Base-by-base conservation (phyloP, 2,329 filamentous ascomycete species). In the Paecilomyces dactylethromorphus region DNA sequence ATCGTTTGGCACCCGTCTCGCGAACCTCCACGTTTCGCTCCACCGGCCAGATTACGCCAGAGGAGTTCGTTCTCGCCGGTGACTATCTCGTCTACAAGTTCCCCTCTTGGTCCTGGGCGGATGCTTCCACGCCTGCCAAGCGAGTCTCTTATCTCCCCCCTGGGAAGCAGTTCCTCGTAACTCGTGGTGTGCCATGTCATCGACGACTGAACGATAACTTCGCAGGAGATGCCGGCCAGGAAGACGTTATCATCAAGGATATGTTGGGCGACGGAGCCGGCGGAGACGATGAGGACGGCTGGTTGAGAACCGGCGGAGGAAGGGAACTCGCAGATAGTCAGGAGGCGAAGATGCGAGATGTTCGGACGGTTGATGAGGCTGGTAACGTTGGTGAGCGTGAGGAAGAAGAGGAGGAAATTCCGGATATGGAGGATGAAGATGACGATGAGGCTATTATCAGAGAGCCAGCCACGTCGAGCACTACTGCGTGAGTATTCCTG, bases 11-110 rank as follows among this genome's bases (percentile, higher is more conserved):
- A 12, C 92, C 92, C 49, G 88, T 96, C 69, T 87, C 86, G 60
- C 88, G 96, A 75, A 95, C 87, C 56, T 97, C 93, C 3, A 97
- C 91, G 64, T 99, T 99, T 78, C 90, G 93, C 68, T 84, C 86
- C 68, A 96, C 92, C 3, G 94, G 94, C 65, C 90, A 97, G 79
- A 94, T 99, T 77, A 97, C 93, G 0, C 93, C 93, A 18, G 93
- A 97, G 71, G 94, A 99, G 82, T 99, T 99, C 76, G 83, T 97
- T 55, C 88, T 90, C 3, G 94, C 94, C 3, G 94, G 94, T 68
- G 94, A 99, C 79, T 99, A 97, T 74, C 87, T 99, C 39, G 92
- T 96, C 70, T 96, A 95, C 86, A 97, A 97, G 81, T 99, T 99
- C 78, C 94, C 93, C 8, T 96, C 93, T 59, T 99, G 94, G 94